These are phyloP conservation scores for Silybum marianum DNA, from an alignment of 129 eudicot species.

Conservation along the genomic window DNA sequence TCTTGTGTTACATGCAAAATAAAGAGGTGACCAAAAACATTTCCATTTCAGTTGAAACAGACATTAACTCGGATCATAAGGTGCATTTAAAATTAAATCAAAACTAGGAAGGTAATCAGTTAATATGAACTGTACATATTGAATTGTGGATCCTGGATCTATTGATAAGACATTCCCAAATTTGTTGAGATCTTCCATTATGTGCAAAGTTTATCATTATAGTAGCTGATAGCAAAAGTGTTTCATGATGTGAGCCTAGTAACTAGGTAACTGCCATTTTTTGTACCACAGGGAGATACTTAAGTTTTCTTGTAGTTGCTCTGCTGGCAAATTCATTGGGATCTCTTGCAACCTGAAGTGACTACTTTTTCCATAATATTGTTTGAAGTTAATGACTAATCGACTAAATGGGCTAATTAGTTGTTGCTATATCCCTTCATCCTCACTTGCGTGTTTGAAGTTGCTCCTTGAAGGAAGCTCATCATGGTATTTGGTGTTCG, in stretches of 20 bases:
- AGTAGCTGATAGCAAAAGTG: neutral
- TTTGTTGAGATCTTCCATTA: neutral
- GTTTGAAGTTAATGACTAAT: no score
- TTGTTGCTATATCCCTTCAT: no score
- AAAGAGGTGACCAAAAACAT: neutral
- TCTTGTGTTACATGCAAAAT: neutral
- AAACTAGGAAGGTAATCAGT: neutral
- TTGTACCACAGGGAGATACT: neutral
- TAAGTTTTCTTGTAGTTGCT: neutral
- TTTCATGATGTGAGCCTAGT: no score
- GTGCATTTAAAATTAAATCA: neutral
- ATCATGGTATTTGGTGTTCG: neutral
- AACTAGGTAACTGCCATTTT: neutral
- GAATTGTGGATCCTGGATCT: neutral
- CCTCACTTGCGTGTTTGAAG: no score
- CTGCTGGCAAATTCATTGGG: no score
- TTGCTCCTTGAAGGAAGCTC: neutral
- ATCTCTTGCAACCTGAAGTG: no score
- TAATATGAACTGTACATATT: no score
- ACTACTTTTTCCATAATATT: no score
- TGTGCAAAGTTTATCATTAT: neutral
- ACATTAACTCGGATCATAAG: neutral
- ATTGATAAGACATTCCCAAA: neutral
- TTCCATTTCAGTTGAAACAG: neutral
- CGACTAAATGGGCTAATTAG: no score